Base-by-base conservation (phyloP, 2,329 filamentous ascomycete genomes). In the Fusarium nisikadoi region DNA sequence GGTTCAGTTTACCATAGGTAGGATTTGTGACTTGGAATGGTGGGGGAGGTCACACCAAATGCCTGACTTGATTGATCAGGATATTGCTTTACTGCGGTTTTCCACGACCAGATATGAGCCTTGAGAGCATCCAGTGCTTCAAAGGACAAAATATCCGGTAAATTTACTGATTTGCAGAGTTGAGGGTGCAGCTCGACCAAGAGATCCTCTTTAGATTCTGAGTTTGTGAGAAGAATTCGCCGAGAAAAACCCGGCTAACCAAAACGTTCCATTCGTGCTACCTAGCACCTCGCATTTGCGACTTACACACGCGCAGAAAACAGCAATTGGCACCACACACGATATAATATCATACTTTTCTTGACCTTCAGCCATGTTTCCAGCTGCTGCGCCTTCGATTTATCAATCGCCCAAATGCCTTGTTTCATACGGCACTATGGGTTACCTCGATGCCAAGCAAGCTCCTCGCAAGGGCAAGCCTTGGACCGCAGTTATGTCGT, bases 391-490 rank as follows among this genome's bases (percentile, higher is more conserved):
- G 5, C 81, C 84, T 4, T 85, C 84, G 6, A 80, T 87, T 53
- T 87, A 89, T 70, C 87, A 88, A 75, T 79, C 83, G 42, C 84
- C 89, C 60, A 96, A 92, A 86, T 95, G 93, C 81, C 92, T 89
- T 80, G 91, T 94, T 71, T 93, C 91, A 2, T 89, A 93, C 76
- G 90, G 90, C 43, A 84, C 85, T 17, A 88, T 95, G 80, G 84
- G 86, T 35, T 92, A 93, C 81, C 84, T 95, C 47, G 90, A 97
- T 79, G 86, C 90, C 10, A 86, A 88, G 63, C 92, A 94, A 76
- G 86, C 89, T 35, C 92, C 94, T 4, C 85, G 84, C 10, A 95
- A 92, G 78, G 91, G 90, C 76, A 91, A 93, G 75, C 95, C 94
- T 6, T 97, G 95, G 86, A 87, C 89, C 2, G 86, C 89, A 2